phyloP scores from a whole-genome alignment of 306 rosid genomes.

The Cucumis hystrix region DNA sequence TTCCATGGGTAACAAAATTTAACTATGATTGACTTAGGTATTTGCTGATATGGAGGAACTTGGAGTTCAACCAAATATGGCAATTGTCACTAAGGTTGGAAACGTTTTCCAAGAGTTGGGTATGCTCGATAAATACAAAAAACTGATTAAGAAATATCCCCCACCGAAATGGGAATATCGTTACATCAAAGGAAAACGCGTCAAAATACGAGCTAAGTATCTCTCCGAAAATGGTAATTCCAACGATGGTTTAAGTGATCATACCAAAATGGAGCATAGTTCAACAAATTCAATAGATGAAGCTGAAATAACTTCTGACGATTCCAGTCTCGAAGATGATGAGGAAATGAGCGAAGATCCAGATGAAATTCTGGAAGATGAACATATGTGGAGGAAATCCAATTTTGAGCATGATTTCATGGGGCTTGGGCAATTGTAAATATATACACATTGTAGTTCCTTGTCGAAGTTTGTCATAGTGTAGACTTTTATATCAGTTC shows the following conservation, averaged over 20 bases:
- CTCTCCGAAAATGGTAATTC: not conserved
- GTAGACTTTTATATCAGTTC: not conserved
- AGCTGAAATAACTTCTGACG: conserved; percentile 20
- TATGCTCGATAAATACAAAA: conserved; percentile 59
- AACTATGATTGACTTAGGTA: conserved; percentile 25
- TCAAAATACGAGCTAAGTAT: conserved; percentile 30
- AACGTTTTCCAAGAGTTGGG: conserved; percentile 65
- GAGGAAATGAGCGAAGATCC: conserved; percentile 5
- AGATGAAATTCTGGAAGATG: conserved; percentile 14
- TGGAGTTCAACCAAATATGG: conserved; percentile 42
- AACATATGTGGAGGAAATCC: conserved; percentile 11
- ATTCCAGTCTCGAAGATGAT: conserved; percentile 15
- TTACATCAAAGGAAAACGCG: conserved; percentile 62
- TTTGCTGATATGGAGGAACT: conserved; percentile 99
- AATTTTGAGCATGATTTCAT: conserved; percentile 5
- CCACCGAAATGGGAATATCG: conserved; percentile 64
- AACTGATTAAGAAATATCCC: conserved; percentile 56
- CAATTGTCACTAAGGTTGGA: conserved; percentile 52
- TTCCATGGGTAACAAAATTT: not conserved
- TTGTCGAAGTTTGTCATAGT: not conserved
- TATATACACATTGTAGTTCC: not conserved
- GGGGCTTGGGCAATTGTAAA: not conserved
- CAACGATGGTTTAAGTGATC: conserved; percentile 11
- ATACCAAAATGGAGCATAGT: conserved; percentile 11
- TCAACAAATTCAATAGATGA: conserved; percentile 14